A percentile compares a stretch with the other conserved stretches of the same genome.
Conservation (phyloP, 179 eudicot genomes). For the Beta macrorhiza region DNA sequence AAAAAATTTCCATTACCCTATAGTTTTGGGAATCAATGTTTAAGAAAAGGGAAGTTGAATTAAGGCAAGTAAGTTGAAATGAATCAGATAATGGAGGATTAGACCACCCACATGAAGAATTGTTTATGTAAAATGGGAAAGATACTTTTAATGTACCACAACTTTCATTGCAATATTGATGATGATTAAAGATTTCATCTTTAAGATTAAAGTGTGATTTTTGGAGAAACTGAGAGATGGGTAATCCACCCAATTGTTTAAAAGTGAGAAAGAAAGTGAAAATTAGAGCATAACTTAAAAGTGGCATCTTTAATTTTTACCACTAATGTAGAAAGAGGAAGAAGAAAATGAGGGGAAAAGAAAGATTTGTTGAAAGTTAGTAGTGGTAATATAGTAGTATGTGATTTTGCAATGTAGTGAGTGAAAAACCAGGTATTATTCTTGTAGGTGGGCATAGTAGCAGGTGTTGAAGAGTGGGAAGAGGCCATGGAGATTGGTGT, state of each 20-base stretch:
- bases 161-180: conserved; percentile 37
- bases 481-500: conserved; percentile 27
- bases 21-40: conserved; percentile 44
- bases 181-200: conserved; percentile 21
- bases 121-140: conserved; percentile 43
- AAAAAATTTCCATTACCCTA: conserved; percentile 53
- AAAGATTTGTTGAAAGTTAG: not conserved
- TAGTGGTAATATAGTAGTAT: not conserved
- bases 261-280: conserved; percentile 24
- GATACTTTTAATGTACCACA: conserved; percentile 40
- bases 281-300: conserved; percentile 13
- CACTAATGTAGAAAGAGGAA: not conserved
- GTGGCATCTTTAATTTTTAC: conserved; percentile 26
- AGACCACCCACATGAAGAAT: conserved; percentile 33
- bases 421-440: conserved; percentile 11
- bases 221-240: conserved; percentile 20
- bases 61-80: conserved; percentile 54
- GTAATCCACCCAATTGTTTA: conserved; percentile 21
- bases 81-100: conserved; percentile 24
- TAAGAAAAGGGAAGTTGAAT: conserved; percentile 50
- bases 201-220: conserved; percentile 16
- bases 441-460: not conserved
- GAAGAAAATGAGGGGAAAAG: conserved; percentile 9
- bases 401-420: conserved; percentile 3
- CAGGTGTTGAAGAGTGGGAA: conserved; percentile 10